A percentile compares a stretch with the other conserved stretches of the same genome.
Evolutionary conservation across 169 alveolate genomes (phyloP).

Genomic region (Babesia bovis): DNA sequence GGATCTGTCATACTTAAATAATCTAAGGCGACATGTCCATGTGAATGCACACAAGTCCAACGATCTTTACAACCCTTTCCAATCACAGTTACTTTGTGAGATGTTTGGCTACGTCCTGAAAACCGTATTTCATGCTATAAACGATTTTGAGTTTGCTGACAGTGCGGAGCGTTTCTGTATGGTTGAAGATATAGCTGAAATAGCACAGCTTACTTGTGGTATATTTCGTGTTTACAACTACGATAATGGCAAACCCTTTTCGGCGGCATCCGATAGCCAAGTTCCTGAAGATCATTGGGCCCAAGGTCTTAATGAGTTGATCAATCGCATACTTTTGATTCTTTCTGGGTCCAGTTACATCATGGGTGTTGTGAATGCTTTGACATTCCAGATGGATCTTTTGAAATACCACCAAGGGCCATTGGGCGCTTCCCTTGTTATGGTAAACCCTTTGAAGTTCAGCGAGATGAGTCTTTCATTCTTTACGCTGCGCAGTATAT

Average conservation of each 20-base stretch:
- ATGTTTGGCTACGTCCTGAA: constrained; percentile 13
- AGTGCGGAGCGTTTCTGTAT: constrained; percentile 11
- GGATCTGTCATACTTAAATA: constrained; percentile 8
- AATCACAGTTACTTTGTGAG: constrained; percentile 27
- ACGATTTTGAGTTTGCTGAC: constrained; percentile 25
- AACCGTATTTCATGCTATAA: background rate
- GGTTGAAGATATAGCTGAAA: background rate
- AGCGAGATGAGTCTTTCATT: constrained; percentile 13
- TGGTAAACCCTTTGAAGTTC: constrained; percentile 16
- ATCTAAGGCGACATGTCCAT: constrained; percentile 10
- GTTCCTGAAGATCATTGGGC: constrained; percentile 13
- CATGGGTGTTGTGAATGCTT: constrained; percentile 7
- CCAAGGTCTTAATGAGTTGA: constrained; percentile 28
- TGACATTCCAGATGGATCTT: constrained; percentile 20
- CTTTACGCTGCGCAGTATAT: background rate
- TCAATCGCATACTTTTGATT: constrained; percentile 12
- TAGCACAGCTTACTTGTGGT: constrained; percentile 19
- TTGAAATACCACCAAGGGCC: constrained; percentile 13
- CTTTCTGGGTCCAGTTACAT: constrained; percentile 33
- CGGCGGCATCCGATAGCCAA: background rate
- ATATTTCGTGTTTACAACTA: constrained; percentile 39
- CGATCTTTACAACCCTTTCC: constrained; percentile 35
- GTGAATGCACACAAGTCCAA: background rate
- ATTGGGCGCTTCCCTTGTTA: constrained; percentile 10
- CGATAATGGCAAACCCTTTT: constrained; percentile 1